Evolutionary conservation across 768 basidiomycete species (phyloP).

Genomic region (Lentinula edodes): DNA sequence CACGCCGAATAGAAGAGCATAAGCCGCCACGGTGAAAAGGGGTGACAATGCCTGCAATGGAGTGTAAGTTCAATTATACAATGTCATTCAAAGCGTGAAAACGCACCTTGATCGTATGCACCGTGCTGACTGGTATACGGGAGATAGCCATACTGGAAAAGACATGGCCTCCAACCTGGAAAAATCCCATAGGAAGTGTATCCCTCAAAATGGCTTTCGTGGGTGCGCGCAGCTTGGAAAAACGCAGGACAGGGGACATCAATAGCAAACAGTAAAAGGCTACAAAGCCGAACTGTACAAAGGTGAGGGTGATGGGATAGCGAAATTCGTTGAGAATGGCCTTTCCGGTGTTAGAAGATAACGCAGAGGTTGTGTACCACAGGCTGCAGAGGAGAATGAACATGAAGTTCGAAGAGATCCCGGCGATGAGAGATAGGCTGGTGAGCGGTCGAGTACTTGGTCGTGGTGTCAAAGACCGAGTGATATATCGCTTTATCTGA

Average conservation of each 20-base stretch:
- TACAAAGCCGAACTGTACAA: conserved; percentile 96
- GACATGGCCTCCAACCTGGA: conserved; percentile 97
- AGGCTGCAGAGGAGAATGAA: conserved; percentile 82
- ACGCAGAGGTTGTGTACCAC: conserved; percentile 91
- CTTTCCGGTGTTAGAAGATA: conserved; percentile 97
- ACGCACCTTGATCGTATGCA: conserved; percentile 96
- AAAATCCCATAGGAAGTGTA: conserved; percentile 93
- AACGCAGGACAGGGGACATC: conserved; percentile 70
- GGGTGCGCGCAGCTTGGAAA: conserved; percentile 65
- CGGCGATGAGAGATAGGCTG: conserved; percentile 13
- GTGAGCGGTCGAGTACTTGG: conserved; percentile 13
- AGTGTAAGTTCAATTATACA: background rate
- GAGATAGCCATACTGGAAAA: conserved; percentile 98
- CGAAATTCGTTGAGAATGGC: conserved; percentile 88
- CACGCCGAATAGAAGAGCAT: conserved; percentile 89
- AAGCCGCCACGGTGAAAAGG: conserved; percentile 93
- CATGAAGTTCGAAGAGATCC: conserved; percentile 27
- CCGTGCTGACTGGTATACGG: conserved; percentile 92
- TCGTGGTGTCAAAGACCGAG: conserved; percentile 10
- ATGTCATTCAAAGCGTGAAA: background rate
- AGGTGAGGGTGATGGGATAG: conserved; percentile 94
- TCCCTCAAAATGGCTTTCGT: conserved; percentile 66
- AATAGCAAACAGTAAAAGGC: conserved; percentile 78
- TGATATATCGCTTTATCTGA: conserved; percentile 4
- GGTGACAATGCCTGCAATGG: conserved; percentile 82